Percentiles rank a stretch among this genome's conserved stretches.
phyloP scores from a whole-genome alignment of 108 stramenopile genomes.

The Hondaea fermentalgiana region DNA sequence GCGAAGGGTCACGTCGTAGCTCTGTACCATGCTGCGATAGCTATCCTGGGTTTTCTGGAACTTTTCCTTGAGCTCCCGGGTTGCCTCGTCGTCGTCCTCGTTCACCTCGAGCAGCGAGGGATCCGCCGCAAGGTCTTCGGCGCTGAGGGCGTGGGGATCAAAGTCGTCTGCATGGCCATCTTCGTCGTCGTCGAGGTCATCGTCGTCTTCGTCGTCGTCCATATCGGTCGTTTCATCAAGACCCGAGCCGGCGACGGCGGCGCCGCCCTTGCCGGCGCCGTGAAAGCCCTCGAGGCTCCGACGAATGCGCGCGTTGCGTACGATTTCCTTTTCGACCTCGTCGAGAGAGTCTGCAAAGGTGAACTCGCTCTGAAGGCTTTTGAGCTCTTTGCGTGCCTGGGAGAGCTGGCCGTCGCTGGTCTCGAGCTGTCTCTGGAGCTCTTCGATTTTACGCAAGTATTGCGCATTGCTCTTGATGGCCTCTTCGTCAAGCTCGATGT shows the following conservation, averaged over 20 bases:
- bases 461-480: neutral
- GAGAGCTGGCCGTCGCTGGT: neutral
- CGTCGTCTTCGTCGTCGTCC: neutral
- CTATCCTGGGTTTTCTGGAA: neutral
- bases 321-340: neutral
- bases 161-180: neutral
- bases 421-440: neutral
- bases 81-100: conserved; percentile 7
- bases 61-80: conserved; percentile 7
- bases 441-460: neutral
- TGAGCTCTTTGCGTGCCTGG: neutral
- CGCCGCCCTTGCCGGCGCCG: neutral
- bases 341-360: neutral
- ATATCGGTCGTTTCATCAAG: neutral
- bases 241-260: neutral
- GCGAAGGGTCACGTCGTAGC: neutral
- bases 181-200: neutral
- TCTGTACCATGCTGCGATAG: neutral
- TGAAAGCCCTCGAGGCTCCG: neutral
- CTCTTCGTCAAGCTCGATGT: neutral
- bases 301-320: neutral
- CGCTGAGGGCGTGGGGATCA: neutral
- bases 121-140: neutral
- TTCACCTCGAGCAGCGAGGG: neutral
- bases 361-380: neutral